phyloP scores from a whole-genome alignment of 2,329 filamentous ascomycete genomes.

The Stagonosporopsis cucurbitacearum region DNA sequence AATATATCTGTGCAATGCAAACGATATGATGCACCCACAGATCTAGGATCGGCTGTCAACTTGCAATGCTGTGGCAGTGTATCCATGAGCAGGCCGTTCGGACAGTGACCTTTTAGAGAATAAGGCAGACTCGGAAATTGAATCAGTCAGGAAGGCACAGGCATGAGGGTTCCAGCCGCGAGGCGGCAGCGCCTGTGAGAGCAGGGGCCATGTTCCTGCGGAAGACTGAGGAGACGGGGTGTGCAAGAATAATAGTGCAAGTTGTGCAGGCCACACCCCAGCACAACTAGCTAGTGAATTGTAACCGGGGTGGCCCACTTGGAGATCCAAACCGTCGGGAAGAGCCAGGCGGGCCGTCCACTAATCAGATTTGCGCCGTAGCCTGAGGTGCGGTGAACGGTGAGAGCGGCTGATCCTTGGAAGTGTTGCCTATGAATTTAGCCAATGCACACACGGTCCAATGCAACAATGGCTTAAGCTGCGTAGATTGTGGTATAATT shows the following conservation, averaged over 20 bases:
- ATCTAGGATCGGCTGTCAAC: constrained; percentile 30
- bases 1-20: constrained; percentile 41
- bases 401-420: constrained; percentile 24
- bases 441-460: constrained; percentile 6
- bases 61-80: constrained; percentile 46
- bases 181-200: constrained; percentile 47
- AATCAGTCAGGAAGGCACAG: constrained; percentile 32
- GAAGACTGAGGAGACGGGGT: constrained; percentile 32
- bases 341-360: constrained; percentile 44
- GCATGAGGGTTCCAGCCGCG: constrained; percentile 36
- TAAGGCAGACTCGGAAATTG: constrained; percentile 50
- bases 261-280: constrained; percentile 24
- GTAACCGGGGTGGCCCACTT: constrained; percentile 26
- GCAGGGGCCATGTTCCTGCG: constrained; percentile 39
- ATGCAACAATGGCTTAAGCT: background rate
- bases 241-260: constrained; percentile 23
- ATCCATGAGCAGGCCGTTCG: constrained; percentile 34
- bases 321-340: constrained; percentile 39
- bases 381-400: constrained; percentile 38
- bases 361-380: constrained; percentile 40
- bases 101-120: constrained; percentile 40
- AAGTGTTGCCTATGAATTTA: constrained; percentile 8
- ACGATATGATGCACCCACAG: constrained; percentile 30
- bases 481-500: background rate
- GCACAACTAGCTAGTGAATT: constrained; percentile 29